A percentile compares a stretch with the other conserved stretches of the same genome.
Evolutionary conservation across 495 filamentous ascomycete species (phyloP).

Genomic region (Entonaema liquescens): DNA sequence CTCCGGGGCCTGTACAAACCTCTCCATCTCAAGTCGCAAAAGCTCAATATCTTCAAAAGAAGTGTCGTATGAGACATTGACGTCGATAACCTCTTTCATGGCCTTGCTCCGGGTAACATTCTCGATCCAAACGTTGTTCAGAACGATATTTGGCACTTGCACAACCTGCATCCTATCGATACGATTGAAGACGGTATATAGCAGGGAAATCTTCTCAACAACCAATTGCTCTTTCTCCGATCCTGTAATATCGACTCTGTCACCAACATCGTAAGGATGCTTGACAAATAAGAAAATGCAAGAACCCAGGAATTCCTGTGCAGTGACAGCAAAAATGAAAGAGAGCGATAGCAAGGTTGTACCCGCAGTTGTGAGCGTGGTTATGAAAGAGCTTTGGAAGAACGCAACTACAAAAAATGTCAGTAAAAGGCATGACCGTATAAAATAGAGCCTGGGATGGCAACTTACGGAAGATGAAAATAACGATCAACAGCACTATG

Average conservation of each 20-base stretch:
- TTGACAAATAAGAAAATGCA: conserved; percentile 99
- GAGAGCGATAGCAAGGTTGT: conserved; percentile 93
- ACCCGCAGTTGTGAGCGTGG: conserved; percentile 91
- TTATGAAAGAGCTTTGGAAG: conserved; percentile 82
- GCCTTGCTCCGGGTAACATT: conserved; percentile 89
- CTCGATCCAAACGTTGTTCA: conserved; percentile 92
- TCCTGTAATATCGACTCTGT: conserved; percentile 85
- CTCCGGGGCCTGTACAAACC: conserved; percentile 83
- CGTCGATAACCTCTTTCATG: conserved; percentile 85
- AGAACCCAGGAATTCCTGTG: conserved; percentile 91
- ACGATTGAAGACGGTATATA: conserved; percentile 92
- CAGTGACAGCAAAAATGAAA: conserved; percentile 90
- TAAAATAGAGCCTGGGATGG: not conserved
- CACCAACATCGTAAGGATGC: conserved; percentile 88
- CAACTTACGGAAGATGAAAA: conserved; percentile 83
- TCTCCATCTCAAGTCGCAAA: conserved; percentile 80
- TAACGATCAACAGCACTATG: conserved; percentile 78
- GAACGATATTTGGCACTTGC: conserved; percentile 81
- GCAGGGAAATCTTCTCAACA: conserved; percentile 92
- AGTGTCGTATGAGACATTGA: conserved; percentile 85
- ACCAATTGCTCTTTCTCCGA: conserved; percentile 69
- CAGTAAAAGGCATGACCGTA: conserved; percentile 21
- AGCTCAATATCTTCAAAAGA: conserved; percentile 85
- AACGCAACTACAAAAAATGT: conserved; percentile 69
- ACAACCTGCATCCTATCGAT: conserved; percentile 83